Evolutionary conservation across 352 stramenopile genomes (phyloP).

Genomic region (Globisporangium uncinulatum): DNA sequence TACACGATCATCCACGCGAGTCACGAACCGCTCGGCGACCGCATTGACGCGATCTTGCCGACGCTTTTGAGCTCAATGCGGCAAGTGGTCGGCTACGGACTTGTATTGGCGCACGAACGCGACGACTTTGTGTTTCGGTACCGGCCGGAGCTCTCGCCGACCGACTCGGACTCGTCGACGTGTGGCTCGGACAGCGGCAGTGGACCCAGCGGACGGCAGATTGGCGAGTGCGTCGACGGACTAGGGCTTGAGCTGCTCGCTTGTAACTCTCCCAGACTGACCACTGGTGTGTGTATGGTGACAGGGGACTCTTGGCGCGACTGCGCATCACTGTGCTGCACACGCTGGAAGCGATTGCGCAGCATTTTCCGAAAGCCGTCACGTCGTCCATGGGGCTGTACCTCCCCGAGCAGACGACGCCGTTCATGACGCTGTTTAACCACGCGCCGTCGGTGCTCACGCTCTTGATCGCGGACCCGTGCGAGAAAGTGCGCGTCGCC

Average conservation of each 20-base stretch:
- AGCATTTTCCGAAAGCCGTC: conserved; percentile 61
- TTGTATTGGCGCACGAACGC: conserved; percentile 42
- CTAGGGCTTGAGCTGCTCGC: not conserved
- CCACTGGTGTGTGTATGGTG: not conserved
- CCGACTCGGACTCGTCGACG: conserved; percentile 70
- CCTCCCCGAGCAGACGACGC: conserved; percentile 71
- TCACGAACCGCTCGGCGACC: conserved; percentile 48
- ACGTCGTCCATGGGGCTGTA: conserved; percentile 79
- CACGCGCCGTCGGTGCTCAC: conserved; percentile 71
- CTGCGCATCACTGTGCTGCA: conserved; percentile 70
- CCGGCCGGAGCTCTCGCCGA: conserved; percentile 49
- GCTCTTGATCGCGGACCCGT: conserved; percentile 69
- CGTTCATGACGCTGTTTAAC: conserved; percentile 81
- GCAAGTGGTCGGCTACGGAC: conserved; percentile 66
- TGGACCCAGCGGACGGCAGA: conserved; percentile 16
- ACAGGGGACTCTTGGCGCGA: conserved; percentile 58
- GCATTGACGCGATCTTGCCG: conserved; percentile 50
- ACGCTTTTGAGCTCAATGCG: conserved; percentile 73
- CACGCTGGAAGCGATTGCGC: conserved; percentile 62
- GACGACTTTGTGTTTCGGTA: conserved; percentile 52
- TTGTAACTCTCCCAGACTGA: not conserved
- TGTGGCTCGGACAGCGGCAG: conserved; percentile 53
- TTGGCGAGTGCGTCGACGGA: conserved; percentile 41
- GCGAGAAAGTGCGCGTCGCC: conserved; percentile 62
- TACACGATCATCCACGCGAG: conserved; percentile 77